Conservation (phyloP, 2,329 filamentous ascomycete species). For the Alternaria sp. region DNA sequence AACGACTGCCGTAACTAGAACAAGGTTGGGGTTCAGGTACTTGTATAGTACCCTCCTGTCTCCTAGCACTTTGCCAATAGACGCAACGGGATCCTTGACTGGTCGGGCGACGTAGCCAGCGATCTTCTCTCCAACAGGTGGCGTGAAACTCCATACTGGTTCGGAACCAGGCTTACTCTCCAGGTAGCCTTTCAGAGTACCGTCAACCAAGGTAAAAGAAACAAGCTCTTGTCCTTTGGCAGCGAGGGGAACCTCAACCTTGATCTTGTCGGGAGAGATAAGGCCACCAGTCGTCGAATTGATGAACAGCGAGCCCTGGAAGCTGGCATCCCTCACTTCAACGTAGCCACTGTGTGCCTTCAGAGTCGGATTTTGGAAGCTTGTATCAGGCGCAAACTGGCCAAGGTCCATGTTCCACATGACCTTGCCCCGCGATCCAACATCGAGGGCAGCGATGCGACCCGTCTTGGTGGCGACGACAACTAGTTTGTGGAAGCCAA, state of each 20-base stretch:
- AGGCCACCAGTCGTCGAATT: slow-evolving; percentile 46
- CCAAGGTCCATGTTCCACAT: slow-evolving; percentile 77
- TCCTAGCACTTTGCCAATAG: slow-evolving; percentile 91
- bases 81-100: slow-evolving; percentile 85
- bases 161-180: slow-evolving; percentile 32
- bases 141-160: slow-evolving; percentile 74
- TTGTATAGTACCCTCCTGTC: slow-evolving; percentile 97
- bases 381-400: slow-evolving; percentile 62
- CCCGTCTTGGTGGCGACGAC: slow-evolving; percentile 82
- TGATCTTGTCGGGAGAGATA: slow-evolving; percentile 29
- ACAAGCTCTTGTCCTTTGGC: slow-evolving; percentile 38
- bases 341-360: slow-evolving; percentile 46
- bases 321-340: slow-evolving; percentile 39
- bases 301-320: slow-evolving; percentile 37
- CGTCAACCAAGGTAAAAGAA: slow-evolving; percentile 44
- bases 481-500: slow-evolving; percentile 88
- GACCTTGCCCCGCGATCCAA: slow-evolving; percentile 75
- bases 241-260: slow-evolving; percentile 17
- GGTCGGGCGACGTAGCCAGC: slow-evolving; percentile 73
- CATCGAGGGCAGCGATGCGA: slow-evolving; percentile 80
- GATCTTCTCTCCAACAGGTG: slow-evolving; percentile 72
- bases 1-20: slow-evolving; percentile 75
- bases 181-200: slow-evolving; percentile 44
- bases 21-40: slow-evolving; percentile 88
- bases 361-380: slow-evolving; percentile 68